Base-by-base conservation (phyloP, 441 rosid genomes). In the Eruca vesicaria region DNA sequence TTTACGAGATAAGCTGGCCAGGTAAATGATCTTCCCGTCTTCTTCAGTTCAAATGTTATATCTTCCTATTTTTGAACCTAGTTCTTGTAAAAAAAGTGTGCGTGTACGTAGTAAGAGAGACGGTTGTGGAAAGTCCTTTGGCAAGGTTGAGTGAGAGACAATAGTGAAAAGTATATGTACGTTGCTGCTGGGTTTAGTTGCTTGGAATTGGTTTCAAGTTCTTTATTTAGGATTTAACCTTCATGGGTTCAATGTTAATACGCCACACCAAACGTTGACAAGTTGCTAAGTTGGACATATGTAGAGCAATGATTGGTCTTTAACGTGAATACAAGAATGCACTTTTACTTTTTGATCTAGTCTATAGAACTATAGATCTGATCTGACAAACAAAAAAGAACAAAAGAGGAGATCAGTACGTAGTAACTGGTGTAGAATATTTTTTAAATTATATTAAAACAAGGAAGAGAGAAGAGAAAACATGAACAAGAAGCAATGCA, bases 51-150 rank as follows among this genome's bases (percentile, higher is more conserved):
- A 33, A 7, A 15, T 43, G 14, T 15, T 15, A 20, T 53, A 33
- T 66, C n/a, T n/a, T n/a, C n/a, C n/a, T n/a, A n/a, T n/a, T n/a
- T n/a, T 15, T 19, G 18, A 28, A 68, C 45, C 65, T 31, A 33
- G 55, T 32, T 12, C 36, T 31, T 41, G 33, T 65, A 31, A 68
- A 56, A 43, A 61, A 67, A n/a, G n/a, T 36, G 12, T 58, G 81
- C 71, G 68, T 61, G 41, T 36, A 92, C 93, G 90, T 95, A 73
- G 90, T 92, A 35, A 84, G 74, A 85, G 98, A 95, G 81, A 89
- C 97, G 9, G 93, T 95, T 45, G 92, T 78, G 9, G 98, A 92
- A 70, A 87, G 89, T 82, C 81, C 88, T 75, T 86, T 53, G 98
- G 90, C 36, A 92, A 92, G 83, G 97, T 88, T 28, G 97, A 94